Percentiles rank a stretch among this genome's conserved stretches.
phyloP scores from a whole-genome alignment of 2,329 filamentous ascomycete species.

The Pseudodiploospora longispora region DNA sequence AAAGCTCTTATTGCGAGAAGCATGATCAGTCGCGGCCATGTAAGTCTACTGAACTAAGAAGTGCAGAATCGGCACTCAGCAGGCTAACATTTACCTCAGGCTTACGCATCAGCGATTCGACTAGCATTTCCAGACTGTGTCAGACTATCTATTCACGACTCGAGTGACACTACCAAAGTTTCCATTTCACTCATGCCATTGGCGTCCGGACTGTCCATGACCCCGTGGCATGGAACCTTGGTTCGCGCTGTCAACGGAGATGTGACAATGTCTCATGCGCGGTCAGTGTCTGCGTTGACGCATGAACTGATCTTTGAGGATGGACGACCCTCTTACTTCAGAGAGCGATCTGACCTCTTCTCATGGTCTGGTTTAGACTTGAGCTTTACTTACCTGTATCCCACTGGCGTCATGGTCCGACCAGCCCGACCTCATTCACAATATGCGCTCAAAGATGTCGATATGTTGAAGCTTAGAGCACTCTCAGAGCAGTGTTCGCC shows the following conservation, averaged over 20 bases:
- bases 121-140: conserved; percentile 11
- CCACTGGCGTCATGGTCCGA: conserved; percentile 9
- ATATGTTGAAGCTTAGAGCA: conserved; percentile 34
- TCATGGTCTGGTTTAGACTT: conserved; percentile 8
- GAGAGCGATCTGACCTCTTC: conserved; percentile 24
- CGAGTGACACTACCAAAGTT: conserved; percentile 7
- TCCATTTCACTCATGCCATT: conserved; percentile 15
- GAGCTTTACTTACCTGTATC: conserved; percentile 12
- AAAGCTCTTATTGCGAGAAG: neutral
- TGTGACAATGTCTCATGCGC: conserved; percentile 12
- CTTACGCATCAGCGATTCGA: conserved; percentile 6
- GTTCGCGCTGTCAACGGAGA: conserved; percentile 24
- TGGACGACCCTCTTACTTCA: conserved; percentile 26
- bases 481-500: conserved; percentile 44
- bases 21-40: neutral
- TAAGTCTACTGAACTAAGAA: neutral
- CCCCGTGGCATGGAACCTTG: conserved; percentile 27
- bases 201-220: conserved; percentile 13
- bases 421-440: neutral
- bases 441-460: conserved; percentile 17
- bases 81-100: neutral
- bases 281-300: conserved; percentile 13
- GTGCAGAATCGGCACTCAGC: neutral
- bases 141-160: conserved; percentile 14
- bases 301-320: conserved; percentile 25